Evolutionary conservation across 768 basidiomycete species (phyloP), one percentile per base, ranked within the genome.

Genomic region (Galerina sulciceps): DNA sequence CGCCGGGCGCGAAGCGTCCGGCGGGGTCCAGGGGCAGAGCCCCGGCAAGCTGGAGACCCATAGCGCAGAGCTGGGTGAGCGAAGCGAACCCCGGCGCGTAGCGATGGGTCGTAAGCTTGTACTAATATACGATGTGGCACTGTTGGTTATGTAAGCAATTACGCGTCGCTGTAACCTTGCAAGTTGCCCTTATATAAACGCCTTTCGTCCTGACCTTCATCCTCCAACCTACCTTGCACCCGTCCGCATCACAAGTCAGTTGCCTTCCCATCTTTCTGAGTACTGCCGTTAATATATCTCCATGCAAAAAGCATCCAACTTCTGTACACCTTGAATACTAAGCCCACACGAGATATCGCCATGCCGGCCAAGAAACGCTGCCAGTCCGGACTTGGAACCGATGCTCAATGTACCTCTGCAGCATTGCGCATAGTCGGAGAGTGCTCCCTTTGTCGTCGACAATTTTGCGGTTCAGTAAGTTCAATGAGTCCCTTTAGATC

Each of bases 281-380:
- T 50, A 59, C 34, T 51, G 47, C 40, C 18, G 53, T 53, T 56
- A 45, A 58, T 47, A 31, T 42, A 10, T 31, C 20, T 38, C 40
- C 18, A 22, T 37, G 15, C 15, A 36, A 31, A n/a, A 22, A 55
- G 55, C 26, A 23, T 43, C 43, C 57, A 38, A 41, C 53, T 51
- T 50, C 37, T 53, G 36, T 37, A 40, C 48, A 42, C 50, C 38
- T 64, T 60, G 60, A 49, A 53, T 51, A 56, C 64, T 51, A 58
- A 57, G 53, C 53, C 45, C 47, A 46, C 40, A 51, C 15, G 49
- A 53, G 56, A 53, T 51, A 37, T 41, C 57, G 66, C 51, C 47
- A 94, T 93, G 93, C 81, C 91, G 65, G 80, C 84, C 69, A 94
- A 93, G 90, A 93, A 92, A 73, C 90, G 91, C 69, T 94, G 93